Conservation (phyloP, 768 basidiomycete species). For the Xanthoconium stramineum region DNA sequence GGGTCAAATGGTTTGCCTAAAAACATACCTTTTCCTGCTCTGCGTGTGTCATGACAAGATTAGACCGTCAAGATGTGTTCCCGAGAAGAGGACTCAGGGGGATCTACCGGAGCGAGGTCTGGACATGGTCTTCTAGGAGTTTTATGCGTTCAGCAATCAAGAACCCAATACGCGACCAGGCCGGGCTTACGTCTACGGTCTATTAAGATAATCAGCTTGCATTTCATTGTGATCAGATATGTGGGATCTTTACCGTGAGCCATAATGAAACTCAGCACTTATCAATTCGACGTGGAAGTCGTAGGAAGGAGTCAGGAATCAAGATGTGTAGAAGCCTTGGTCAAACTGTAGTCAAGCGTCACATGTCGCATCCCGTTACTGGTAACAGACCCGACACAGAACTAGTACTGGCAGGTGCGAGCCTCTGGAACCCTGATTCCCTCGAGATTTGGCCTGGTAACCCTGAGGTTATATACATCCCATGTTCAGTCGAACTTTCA, state of each 20-base stretch:
- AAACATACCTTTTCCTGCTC: constrained; percentile 13
- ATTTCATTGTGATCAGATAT: background rate
- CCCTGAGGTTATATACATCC: no score
- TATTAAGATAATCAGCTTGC: constrained; percentile 8
- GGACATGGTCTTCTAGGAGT: constrained; percentile 9
- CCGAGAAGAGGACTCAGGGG: background rate
- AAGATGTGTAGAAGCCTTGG: no score
- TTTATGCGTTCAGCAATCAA: background rate
- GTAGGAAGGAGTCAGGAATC: no score
- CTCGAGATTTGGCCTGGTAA: no score
- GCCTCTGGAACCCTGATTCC: no score
- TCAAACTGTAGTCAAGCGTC: no score
- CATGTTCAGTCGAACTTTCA: no score
- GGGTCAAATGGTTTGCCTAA: background rate
- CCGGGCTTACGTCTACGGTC: constrained; percentile 15
- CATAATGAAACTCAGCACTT: constrained; percentile 8
- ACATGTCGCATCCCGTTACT: no score
- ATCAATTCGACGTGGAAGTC: background rate
- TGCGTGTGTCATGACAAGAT: constrained; percentile 5
- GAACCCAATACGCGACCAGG: background rate
- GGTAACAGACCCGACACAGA: no score
- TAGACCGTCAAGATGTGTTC: background rate
- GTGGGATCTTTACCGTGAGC: constrained; percentile 13
- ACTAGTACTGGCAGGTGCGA: no score
- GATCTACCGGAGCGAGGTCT: constrained; percentile 13